Conservation (phyloP, 1,284 basidiomycete species). For the Microstroma glucosiphilum region DNA sequence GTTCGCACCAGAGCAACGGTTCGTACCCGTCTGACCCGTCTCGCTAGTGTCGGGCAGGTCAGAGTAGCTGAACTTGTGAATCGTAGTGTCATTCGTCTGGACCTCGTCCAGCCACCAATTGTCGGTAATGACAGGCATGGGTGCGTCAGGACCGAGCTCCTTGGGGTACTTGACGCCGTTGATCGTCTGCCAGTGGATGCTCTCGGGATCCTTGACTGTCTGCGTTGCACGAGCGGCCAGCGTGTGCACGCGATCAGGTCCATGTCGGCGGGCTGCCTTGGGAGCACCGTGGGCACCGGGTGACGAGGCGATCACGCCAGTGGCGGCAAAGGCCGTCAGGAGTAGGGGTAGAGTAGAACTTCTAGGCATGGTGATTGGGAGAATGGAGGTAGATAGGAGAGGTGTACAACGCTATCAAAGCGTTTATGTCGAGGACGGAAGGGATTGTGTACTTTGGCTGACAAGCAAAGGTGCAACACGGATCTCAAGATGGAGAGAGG, state of each 20-base stretch:
- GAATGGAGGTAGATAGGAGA: too few relatives aligned
- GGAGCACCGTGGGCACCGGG: too few relatives aligned
- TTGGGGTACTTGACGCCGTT: conserved; percentile 2
- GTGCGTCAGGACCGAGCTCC: not conserved
- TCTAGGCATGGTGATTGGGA: too few relatives aligned
- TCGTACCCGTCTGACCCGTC: conserved; percentile 16
- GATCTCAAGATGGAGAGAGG: too few relatives aligned
- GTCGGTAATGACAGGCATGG: not conserved
- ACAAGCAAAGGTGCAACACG: too few relatives aligned
- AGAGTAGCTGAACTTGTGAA: conserved; percentile 1
- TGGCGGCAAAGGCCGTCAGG: too few relatives aligned
- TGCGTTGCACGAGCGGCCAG: not conserved
- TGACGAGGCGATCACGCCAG: too few relatives aligned
- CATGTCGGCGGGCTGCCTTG: too few relatives aligned
- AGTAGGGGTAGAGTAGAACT: too few relatives aligned
- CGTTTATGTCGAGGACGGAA: too few relatives aligned
- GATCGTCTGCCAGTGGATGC: conserved; percentile 1
- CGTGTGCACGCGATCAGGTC: not conserved
- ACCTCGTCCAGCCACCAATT: conserved; percentile 9
- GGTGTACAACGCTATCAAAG: too few relatives aligned
- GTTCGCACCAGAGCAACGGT: conserved; percentile 13
- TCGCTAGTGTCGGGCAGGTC: conserved; percentile 1
- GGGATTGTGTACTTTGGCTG: too few relatives aligned
- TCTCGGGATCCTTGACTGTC: not conserved
- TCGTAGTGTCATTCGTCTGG: not conserved